Conservation (phyloP, 306 rosid genomes). For the Citrullus mucosospermus region DNA sequence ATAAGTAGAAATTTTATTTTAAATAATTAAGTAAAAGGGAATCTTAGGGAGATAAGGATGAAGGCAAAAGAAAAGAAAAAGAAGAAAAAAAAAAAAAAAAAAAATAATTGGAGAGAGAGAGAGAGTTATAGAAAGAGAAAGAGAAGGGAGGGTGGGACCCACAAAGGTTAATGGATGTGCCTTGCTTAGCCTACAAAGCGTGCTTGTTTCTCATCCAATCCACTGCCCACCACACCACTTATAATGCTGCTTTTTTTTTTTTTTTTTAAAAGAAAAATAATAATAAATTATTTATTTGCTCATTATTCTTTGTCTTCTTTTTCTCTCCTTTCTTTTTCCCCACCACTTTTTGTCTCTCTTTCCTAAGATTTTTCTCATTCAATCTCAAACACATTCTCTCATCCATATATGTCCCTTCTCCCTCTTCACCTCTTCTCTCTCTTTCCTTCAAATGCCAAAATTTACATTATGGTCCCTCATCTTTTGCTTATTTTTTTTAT, state of each 20-base stretch:
- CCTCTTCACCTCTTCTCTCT: not conserved
- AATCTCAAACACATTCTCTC: not conserved
- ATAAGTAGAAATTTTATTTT: no score
- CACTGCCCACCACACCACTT: constrained; percentile 5
- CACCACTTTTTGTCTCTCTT: constrained; percentile 4
- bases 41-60: constrained; percentile 1
- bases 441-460: not conserved
- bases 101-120: not conserved
- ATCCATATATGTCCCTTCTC: not conserved
- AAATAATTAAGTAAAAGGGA: not conserved
- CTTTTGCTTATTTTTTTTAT: not conserved
- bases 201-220: not conserved
- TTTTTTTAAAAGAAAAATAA: no score
- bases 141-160: not conserved
- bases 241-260: not conserved
- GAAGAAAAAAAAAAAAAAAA: not conserved
- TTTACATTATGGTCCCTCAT: not conserved
- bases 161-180: not conserved
- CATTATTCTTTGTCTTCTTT: not conserved
- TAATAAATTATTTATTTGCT: not conserved
- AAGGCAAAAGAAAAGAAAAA: not conserved
- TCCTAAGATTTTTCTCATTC: not conserved
- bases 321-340: not conserved
- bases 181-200: constrained; percentile 10
- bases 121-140: not conserved